Percentiles rank a stretch among this genome's conserved stretches.
These are phyloP conservation scores for Globisporangium echinulatum DNA, from an alignment of 352 stramenopile species.

Conservation along the genomic window DNA sequence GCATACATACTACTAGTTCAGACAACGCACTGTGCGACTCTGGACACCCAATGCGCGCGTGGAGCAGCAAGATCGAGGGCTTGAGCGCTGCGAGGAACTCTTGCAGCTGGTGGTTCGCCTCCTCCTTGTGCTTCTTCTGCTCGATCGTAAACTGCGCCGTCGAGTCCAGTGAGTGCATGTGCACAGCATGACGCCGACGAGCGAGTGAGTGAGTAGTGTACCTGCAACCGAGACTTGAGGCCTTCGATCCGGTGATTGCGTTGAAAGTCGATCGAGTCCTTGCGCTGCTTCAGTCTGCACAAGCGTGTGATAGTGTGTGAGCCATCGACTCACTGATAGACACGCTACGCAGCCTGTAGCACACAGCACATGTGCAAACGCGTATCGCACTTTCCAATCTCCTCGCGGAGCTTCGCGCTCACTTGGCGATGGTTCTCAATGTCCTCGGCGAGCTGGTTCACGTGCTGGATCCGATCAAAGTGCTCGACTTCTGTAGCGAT, in stretches of 20 bases:
- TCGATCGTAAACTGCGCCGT: constrained; percentile 38
- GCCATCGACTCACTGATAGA: neutral
- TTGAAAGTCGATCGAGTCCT: constrained; percentile 75
- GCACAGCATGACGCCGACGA: neutral
- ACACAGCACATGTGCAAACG: neutral
- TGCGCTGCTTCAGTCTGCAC: constrained; percentile 68
- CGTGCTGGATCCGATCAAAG: constrained; percentile 77
- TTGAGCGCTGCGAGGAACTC: constrained; percentile 58
- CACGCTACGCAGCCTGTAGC: neutral
- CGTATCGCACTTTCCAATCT: constrained; percentile 67
- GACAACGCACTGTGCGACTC: constrained; percentile 47
- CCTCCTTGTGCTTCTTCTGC: constrained; percentile 72
- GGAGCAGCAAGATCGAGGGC: constrained; percentile 48
- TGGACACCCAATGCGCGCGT: constrained; percentile 65
- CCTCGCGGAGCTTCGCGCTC: constrained; percentile 63
- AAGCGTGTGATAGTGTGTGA: neutral
- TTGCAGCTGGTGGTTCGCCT: constrained; percentile 63
- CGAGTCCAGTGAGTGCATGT: neutral
- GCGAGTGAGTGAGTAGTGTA: neutral
- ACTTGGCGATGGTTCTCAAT: constrained; percentile 71
- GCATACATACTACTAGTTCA: neutral
- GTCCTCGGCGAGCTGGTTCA: constrained; percentile 77
- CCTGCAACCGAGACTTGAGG: constrained; percentile 54
- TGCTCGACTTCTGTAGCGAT: constrained; percentile 52
- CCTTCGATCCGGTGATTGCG: constrained; percentile 69